Percentiles rank a stretch among this genome's conserved stretches.
Evolutionary conservation across 192 early-diverging fungal species (phyloP).

Genomic region (Podila epicladia): DNA sequence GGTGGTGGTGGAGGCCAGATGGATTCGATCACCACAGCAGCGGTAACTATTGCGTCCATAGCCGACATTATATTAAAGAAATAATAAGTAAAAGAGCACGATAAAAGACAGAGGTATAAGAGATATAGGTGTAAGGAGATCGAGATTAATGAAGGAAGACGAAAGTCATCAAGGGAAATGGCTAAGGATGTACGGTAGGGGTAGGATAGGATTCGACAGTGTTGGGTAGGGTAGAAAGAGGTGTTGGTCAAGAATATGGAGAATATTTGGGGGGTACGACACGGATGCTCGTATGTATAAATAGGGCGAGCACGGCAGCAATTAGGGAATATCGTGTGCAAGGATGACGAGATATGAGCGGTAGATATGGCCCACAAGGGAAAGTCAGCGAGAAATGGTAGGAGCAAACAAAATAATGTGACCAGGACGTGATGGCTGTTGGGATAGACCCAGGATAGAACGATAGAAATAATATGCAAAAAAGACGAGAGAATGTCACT

Average conservation of each 20-base stretch:
- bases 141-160: background rate
- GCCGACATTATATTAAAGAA: slow-evolving; percentile 8
- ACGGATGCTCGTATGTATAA: slow-evolving; percentile 10
- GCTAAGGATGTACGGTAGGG: background rate
- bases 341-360: background rate
- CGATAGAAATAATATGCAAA: background rate
- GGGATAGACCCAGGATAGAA: slow-evolving; percentile 2
- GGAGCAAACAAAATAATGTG: background rate
- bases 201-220: background rate
- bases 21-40: slow-evolving; percentile 65
- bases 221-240: background rate
- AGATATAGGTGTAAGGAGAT: background rate
- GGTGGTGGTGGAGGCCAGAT: slow-evolving; percentile 55
- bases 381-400: background rate
- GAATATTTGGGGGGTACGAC: background rate
- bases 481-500: background rate
- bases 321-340: background rate
- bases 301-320: too few species aligned
- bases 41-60: slow-evolving; percentile 56
- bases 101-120: too few species aligned
- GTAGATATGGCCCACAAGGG: too few species aligned
- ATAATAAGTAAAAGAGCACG: background rate
- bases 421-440: slow-evolving; percentile 3
- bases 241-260: background rate
- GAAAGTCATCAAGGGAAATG: too few species aligned